A percentile compares a stretch with the other conserved stretches of the same genome.
These are phyloP conservation scores for Silene vulgaris DNA, from an alignment of 179 eudicot species.

Conservation along the genomic window DNA sequence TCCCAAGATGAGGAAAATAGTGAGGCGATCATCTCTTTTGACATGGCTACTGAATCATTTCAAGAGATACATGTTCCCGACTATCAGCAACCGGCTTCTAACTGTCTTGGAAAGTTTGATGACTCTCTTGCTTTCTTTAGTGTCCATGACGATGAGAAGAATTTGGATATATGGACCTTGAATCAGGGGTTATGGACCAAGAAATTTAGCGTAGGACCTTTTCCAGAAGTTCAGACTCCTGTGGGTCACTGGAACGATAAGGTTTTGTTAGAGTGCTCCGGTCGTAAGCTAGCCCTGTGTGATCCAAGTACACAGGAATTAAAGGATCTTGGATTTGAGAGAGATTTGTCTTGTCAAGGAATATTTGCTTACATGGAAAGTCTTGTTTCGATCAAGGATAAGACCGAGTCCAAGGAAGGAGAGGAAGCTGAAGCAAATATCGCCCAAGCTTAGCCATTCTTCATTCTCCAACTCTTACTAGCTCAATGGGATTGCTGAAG, in stretches of 20 bases:
- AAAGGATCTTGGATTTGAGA: slow-evolving; percentile 16
- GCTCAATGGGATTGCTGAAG: not conserved
- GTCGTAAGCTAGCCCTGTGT: slow-evolving; percentile 13
- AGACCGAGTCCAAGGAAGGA: not conserved
- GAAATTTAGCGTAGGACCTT: slow-evolving; percentile 7
- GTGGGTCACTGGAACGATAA: slow-evolving; percentile 20
- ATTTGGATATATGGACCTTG: slow-evolving; percentile 17
- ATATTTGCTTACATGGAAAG: slow-evolving; percentile 21
- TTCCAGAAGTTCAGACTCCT: slow-evolving; percentile 1
- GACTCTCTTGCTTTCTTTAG: slow-evolving; percentile 18
- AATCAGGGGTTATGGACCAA: slow-evolving; percentile 22
- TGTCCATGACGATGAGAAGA: slow-evolving; percentile 12
- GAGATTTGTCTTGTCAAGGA: slow-evolving; percentile 8
- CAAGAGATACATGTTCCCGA: slow-evolving; percentile 25
- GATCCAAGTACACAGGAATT: slow-evolving; percentile 17
- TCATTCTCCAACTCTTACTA: not conserved
- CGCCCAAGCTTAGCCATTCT: not conserved
- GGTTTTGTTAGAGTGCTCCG: slow-evolving; percentile 6
- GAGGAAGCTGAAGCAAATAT: not conserved
- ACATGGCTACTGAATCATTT: slow-evolving; percentile 21
- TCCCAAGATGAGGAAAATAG: not conserved
- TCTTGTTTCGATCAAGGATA: slow-evolving; percentile 16
- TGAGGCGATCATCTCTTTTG: slow-evolving; percentile 18
- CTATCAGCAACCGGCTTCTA: slow-evolving; percentile 16
- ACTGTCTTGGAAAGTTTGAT: slow-evolving; percentile 9